Evolutionary conservation across 441 rosid species (phyloP).

Genomic region (Eugenia klotzschiana): DNA sequence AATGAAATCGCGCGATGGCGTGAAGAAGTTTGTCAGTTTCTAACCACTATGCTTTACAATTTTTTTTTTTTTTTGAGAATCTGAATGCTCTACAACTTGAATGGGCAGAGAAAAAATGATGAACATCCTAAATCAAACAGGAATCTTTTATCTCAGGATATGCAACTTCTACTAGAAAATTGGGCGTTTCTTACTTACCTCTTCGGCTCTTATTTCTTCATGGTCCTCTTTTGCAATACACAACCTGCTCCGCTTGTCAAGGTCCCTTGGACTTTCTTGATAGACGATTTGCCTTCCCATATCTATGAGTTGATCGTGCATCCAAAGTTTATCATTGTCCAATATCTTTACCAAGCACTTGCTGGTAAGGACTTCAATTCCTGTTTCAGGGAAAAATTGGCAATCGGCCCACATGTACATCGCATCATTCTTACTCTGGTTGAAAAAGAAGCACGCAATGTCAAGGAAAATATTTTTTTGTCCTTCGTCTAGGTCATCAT

Average conservation of each 20-base stretch:
- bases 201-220: neutral
- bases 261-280: neutral
- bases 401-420: neutral
- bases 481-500: neutral
- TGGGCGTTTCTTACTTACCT: rapidly evolving
- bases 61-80: too few relatives aligned
- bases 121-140: too few relatives aligned
- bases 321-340: neutral
- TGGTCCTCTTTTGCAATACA: neutral
- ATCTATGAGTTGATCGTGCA: neutral
- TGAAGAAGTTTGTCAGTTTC: neutral
- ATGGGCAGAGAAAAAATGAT: too few relatives aligned
- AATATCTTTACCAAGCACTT: neutral
- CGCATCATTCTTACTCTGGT: neutral
- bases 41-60: neutral
- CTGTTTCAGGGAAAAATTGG: neutral
- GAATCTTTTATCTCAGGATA: too few relatives aligned
- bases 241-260: rapidly evolving
- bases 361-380: neutral
- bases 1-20: neutral
- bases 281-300: neutral
- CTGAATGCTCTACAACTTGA: too few relatives aligned
- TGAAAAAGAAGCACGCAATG: neutral
- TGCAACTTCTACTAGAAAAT: neutral
- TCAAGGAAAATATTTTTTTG: neutral